Base-by-base conservation (phyloP, 2,329 filamentous ascomycete species). In the Aspergillus sp. region DNA sequence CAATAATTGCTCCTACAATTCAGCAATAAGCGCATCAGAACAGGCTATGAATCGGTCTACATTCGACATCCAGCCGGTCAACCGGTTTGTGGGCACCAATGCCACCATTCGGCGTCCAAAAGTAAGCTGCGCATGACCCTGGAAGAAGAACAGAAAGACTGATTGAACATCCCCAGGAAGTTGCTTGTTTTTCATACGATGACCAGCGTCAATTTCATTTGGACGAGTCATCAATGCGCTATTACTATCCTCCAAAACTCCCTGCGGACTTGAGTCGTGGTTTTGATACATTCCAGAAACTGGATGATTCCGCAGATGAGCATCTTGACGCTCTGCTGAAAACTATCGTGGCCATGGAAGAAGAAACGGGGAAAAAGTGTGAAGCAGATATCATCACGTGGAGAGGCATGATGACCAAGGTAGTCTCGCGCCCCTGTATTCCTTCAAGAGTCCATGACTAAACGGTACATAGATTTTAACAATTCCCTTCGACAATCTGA, bases 391-490 rank as follows among this genome's bases (percentile, higher is more conserved):
- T 97, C 41, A 78, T 97, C 45, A 97, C 91, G 1, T 98, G 91
- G 91, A 78, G 93, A 60, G 93, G 93, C 33, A 96, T 97, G 89
- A 90, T 98, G 85, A 97, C 93, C 53, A 98, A 96, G 78, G 89
- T 90, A 64, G 46, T 68, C 45, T 19, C 33, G 10, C 12, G 32
- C 7, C 19, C 20, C 22, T 20, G 13, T 22, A 20, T n/a, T 22
- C 15, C 22, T 25, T 9, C 10, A n/a, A 43, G 13, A 7, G 9
- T 25, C 12, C 7, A 25, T 25, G 15, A 19, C 7, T 27, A 27
- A 43, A 15, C 22, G 7, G 23, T n/a, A 13, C 19, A 27, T 47
- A 95, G 88, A 88, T 98, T 55, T 83, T 97, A 83, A 83, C 84
- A 0, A 76, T 85, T 0, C 86, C 89, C 0, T 97, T 87, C 64